phyloP scores from a whole-genome alignment of 805 yeast species.

The Candida germanica region DNA sequence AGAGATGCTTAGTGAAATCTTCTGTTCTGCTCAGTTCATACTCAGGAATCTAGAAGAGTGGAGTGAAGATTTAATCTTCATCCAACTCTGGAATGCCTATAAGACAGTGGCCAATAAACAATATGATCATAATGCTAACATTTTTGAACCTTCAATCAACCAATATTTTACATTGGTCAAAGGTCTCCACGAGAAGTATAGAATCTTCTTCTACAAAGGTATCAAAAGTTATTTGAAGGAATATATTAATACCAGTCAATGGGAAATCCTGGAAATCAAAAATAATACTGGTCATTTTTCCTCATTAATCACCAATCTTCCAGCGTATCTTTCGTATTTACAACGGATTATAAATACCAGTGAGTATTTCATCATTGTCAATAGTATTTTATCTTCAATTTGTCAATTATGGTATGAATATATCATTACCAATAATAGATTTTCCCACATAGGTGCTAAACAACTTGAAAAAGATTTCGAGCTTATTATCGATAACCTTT shows the following conservation, averaged over 20 bases:
- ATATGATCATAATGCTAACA: slow-evolving; percentile 19
- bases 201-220: slow-evolving; percentile 31
- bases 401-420: slow-evolving; percentile 33
- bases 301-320: slow-evolving; percentile 21
- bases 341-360: slow-evolving; percentile 20
- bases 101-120: slow-evolving; percentile 16
- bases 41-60: slow-evolving; percentile 30
- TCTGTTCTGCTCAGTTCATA: slow-evolving; percentile 33
- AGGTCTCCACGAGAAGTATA: slow-evolving; percentile 21
- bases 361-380: slow-evolving; percentile 30
- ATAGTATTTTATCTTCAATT: slow-evolving; percentile 24
- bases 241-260: slow-evolving; percentile 35
- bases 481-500: slow-evolving; percentile 17
- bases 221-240: slow-evolving; percentile 29
- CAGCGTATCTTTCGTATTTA: slow-evolving; percentile 24
- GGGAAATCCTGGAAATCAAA: slow-evolving; percentile 22
- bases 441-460: slow-evolving; percentile 27
- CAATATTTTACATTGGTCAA: slow-evolving; percentile 21
- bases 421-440: slow-evolving; percentile 37
- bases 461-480: slow-evolving; percentile 33
- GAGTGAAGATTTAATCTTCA: slow-evolving; percentile 37
- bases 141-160: slow-evolving; percentile 26
- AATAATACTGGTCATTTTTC: slow-evolving; percentile 20
- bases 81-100: slow-evolving; percentile 39
- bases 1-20: slow-evolving; percentile 28